These are phyloP conservation scores for Beauveria sp. DNA, from an alignment of 2,329 filamentous ascomycete genomes.

Conservation along the genomic window DNA sequence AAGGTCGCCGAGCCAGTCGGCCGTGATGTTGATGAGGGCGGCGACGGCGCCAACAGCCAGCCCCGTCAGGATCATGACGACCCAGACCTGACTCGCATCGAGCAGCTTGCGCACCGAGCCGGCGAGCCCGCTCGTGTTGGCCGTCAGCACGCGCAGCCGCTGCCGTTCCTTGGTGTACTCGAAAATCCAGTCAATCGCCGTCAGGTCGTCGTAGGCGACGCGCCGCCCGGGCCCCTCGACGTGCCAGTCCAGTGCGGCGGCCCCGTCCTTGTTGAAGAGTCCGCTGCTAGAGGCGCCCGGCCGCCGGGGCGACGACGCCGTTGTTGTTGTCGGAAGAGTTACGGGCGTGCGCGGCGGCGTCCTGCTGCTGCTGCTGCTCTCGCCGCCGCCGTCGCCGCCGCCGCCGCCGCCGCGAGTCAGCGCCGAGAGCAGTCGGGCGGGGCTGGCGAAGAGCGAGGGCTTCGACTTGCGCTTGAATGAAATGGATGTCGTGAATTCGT, in stretches of 20 bases:
- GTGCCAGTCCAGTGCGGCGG: constrained; percentile 71
- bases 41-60: constrained; percentile 77
- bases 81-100: constrained; percentile 87
- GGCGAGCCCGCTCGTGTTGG: constrained; percentile 60
- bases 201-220: constrained; percentile 92
- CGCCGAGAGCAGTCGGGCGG: constrained; percentile 41
- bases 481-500: constrained; percentile 42
- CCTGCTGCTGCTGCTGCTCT: constrained; percentile 12
- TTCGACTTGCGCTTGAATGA: constrained; percentile 68
- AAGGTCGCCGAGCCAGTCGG: constrained; percentile 87
- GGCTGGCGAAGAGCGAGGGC: constrained; percentile 36
- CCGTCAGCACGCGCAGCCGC: constrained; percentile 68
- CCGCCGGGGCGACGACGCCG: neutral
- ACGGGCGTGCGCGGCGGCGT: constrained; percentile 14
- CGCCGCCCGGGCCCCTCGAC: constrained; percentile 80
- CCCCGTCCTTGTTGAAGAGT: constrained; percentile 9
- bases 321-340: neutral
- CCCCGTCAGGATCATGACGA: constrained; percentile 79
- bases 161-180: constrained; percentile 96
- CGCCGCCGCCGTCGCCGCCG: constrained; percentile 6
- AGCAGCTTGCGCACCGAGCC: constrained; percentile 66
- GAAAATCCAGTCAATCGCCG: constrained; percentile 99
- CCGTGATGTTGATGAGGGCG: constrained; percentile 81
- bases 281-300: neutral
- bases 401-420: constrained; percentile 30